Base-by-base conservation (phyloP, 2,329 filamentous ascomycete genomes). In the Colletotrichum chlorophyti region DNA sequence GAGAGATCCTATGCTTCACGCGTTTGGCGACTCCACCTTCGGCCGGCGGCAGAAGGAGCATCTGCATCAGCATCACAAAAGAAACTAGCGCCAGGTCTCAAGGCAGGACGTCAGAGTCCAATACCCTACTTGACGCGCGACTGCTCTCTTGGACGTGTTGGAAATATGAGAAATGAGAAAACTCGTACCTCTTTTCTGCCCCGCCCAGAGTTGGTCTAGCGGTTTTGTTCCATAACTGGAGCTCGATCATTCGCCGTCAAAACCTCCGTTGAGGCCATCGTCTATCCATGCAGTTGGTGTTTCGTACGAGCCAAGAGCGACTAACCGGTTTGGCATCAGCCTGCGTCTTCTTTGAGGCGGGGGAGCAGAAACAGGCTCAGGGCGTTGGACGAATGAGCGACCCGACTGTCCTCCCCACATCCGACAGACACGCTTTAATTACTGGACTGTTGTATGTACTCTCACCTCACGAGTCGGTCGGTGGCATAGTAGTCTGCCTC, bases 221-320 rank as follows among this genome's bases (percentile, higher is more conserved):
- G 14, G 21, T 24, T 40, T 21, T 17, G 6, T 24, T 24, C 17
- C 29, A 47, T 21, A 26, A 53, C 27, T 47, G 35, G 49, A 53
- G 34, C 49, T 35, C 23, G 38, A n/a, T 35, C 32, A 24, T 35
- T 43, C 35, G 52, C 23, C 23, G 21, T 42, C 12, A 27, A 35
- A 6, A 38, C 32, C 43, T n/a, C 23, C 34, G 38, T 40, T 38
- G 46, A 49, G 23, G 23, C 37, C 24, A 19, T 38, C 29, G 54
- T 53, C 43, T n/a, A 41, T 53, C 48, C 48, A 53, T 45, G 53
- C 48, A 48, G 54, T 58, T 54, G 50, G 42, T 47, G 29, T 35
- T 34, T 19, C 35, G 32, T 48, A 50, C 51, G 37, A 24, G 55
- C 51, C 50, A 59, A 59, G 43, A 49, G 38, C 31, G 17, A 37